Evolutionary conservation across 352 stramenopile genomes (phyloP), one percentile per base, ranked within the genome.

Genomic region (Phytophthora fragariae): DNA sequence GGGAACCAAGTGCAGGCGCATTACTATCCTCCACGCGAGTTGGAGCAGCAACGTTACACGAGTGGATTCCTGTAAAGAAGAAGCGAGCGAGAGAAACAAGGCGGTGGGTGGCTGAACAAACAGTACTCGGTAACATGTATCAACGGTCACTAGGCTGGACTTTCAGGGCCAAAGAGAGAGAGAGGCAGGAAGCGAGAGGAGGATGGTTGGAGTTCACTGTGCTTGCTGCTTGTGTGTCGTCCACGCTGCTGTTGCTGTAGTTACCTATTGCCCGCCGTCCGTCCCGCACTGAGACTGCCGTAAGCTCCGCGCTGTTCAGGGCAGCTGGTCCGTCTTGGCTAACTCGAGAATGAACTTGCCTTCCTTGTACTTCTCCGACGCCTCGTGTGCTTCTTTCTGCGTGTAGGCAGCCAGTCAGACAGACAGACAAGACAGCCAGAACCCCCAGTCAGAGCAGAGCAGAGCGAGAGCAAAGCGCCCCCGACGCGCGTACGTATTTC

Each of bases 321-420:
- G 65, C 68, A 74, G 55, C 64, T 86, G 83, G 55, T 88, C 71
- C 52, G 86, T 93, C 79, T 98, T 94, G 70, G 97, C 96, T 70
- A 98, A 95, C 78, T 99, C 96, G 65, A 99, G 91, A 76, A 99
- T 98, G 81, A 95, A 98, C 70, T 98, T 98, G 66, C 95, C 95
- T 80, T 98, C 95, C 77, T 99, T 99, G 85, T 99, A 99, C 76
- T 98, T 98, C 79, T 99, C 92, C 72, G 80, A 94, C 47, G 86
- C 78, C 60, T 99, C 93, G 65, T 98, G 96, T 41, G 96, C 96
- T 72, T 95, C 95, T 70, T 94, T 88, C 86, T 95, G 71, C 7
- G 17, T 64, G 55, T 64, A 75, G 60, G 50, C 31, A 65, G 35
- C 21, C 44, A 52, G 44, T 6, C 44, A 52, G 17, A 27, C 27